These are phyloP conservation scores for Ganoderma lingzhi DNA, from an alignment of 1,284 basidiomycete genomes.

Conservation along the genomic window DNA sequence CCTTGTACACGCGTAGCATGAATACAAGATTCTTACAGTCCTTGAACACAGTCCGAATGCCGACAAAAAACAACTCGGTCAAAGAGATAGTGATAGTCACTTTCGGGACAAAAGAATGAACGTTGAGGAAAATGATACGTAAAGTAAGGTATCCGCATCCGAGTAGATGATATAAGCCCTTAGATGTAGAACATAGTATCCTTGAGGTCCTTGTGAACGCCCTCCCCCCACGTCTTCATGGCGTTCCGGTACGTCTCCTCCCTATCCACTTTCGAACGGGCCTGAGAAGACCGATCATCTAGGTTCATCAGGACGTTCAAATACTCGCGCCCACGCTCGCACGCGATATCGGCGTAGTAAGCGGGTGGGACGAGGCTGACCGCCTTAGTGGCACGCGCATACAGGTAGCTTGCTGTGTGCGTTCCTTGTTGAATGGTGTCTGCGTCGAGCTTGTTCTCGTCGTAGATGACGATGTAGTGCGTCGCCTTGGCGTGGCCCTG, in stretches of 20 bases:
- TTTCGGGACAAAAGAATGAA: not conserved
- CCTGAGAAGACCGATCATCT: conserved; percentile 41
- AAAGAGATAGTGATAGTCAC: not conserved
- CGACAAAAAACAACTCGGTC: not conserved
- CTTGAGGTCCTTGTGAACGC: conserved; percentile 64
- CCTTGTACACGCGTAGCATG: too few relatives aligned
- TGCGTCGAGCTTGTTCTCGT: conserved; percentile 69
- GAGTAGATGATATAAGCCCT: not conserved
- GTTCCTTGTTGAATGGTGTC: conserved; percentile 77
- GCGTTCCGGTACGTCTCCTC: conserved; percentile 61
- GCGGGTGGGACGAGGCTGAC: conserved; percentile 80
- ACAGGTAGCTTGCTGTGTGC: conserved; percentile 70
- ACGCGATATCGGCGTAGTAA: conserved; percentile 81
- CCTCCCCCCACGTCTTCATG: conserved; percentile 63
- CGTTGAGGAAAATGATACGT: too few relatives aligned
- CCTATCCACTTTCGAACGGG: conserved; percentile 47
- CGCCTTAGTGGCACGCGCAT: conserved; percentile 78
- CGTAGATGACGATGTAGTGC: conserved; percentile 79
- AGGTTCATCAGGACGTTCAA: conserved; percentile 69
- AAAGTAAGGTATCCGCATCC: not conserved
- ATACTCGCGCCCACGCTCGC: conserved; percentile 76
- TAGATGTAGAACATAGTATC: conserved; percentile 80
- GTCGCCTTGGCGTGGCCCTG: conserved; percentile 74
- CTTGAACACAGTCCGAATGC: too few relatives aligned
- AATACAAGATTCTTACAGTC: too few relatives aligned